Evolutionary conservation across 495 filamentous ascomycete genomes (phyloP).

Genomic region (Hypoxylon lienhwacheense): DNA sequence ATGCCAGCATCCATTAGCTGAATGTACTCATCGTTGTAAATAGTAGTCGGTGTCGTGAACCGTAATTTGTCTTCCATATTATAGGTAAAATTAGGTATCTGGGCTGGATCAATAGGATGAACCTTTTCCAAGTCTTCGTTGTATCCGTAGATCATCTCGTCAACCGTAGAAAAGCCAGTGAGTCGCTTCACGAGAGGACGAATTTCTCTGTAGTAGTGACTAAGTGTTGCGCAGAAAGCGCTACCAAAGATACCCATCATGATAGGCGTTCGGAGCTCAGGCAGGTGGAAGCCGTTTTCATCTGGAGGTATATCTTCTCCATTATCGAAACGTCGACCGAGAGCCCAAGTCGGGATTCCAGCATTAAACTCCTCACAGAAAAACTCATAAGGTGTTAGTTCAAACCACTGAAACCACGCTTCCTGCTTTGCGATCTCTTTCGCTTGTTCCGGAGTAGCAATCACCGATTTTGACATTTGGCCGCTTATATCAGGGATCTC

Average conservation of each 20-base stretch:
- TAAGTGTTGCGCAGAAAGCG: slow-evolving; percentile 92
- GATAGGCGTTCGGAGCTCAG: slow-evolving; percentile 77
- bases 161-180: slow-evolving; percentile 73
- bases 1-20: slow-evolving; percentile 97
- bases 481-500: slow-evolving; percentile 75
- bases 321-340: slow-evolving; percentile 78
- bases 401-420: slow-evolving; percentile 98
- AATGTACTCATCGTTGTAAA: slow-evolving; percentile 68
- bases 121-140: slow-evolving; percentile 83
- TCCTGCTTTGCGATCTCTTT: slow-evolving; percentile 70
- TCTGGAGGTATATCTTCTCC: slow-evolving; percentile 64
- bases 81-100: slow-evolving; percentile 81
- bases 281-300: slow-evolving; percentile 59
- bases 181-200: slow-evolving; percentile 74
- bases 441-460: slow-evolving; percentile 46
- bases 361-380: slow-evolving; percentile 88
- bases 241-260: slow-evolving; percentile 92
- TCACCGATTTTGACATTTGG: slow-evolving; percentile 48
- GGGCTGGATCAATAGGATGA: slow-evolving; percentile 85
- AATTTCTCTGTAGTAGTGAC: slow-evolving; percentile 94
- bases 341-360: slow-evolving; percentile 91
- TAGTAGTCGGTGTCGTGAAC: slow-evolving; percentile 69
- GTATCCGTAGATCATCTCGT: slow-evolving; percentile 79
- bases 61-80: slow-evolving; percentile 78
- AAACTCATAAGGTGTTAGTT: slow-evolving; percentile 93